Conservation (phyloP, 2,329 filamentous ascomycete genomes). For the Talaromyces islandicus region DNA sequence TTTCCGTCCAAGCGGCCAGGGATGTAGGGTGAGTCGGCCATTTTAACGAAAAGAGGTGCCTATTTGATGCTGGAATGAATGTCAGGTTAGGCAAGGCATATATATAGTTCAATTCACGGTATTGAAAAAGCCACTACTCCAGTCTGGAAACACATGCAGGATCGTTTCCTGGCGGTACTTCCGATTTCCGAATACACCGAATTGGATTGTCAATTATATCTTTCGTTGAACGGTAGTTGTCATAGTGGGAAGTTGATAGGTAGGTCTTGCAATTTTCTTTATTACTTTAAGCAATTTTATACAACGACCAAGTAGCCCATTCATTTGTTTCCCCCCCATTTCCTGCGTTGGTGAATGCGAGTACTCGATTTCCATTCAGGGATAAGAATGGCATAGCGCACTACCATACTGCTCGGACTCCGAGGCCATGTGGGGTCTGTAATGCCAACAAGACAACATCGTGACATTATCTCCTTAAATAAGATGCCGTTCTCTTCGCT, state of each 20-base stretch:
- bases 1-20: constrained; percentile 32
- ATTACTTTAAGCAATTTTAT: background rate
- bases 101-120: background rate
- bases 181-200: background rate
- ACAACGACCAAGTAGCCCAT: background rate
- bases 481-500: background rate
- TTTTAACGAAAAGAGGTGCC: background rate
- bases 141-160: too few species aligned
- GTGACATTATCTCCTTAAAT: background rate
- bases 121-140: background rate
- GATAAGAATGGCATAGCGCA: background rate
- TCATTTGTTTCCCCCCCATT: background rate
- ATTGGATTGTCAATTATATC: background rate
- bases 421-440: background rate
- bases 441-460: background rate
- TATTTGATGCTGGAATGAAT: background rate
- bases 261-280: background rate
- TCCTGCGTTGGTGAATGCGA: background rate
- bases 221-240: background rate
- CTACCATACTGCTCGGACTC: background rate
- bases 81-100: background rate
- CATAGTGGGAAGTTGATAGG: background rate
- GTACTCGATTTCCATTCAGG: background rate
- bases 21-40: background rate
- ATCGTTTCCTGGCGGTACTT: background rate